Evolutionary conservation across 2,329 filamentous ascomycete genomes (phyloP).

Genomic region (Ophiostoma triangulosporum): DNA sequence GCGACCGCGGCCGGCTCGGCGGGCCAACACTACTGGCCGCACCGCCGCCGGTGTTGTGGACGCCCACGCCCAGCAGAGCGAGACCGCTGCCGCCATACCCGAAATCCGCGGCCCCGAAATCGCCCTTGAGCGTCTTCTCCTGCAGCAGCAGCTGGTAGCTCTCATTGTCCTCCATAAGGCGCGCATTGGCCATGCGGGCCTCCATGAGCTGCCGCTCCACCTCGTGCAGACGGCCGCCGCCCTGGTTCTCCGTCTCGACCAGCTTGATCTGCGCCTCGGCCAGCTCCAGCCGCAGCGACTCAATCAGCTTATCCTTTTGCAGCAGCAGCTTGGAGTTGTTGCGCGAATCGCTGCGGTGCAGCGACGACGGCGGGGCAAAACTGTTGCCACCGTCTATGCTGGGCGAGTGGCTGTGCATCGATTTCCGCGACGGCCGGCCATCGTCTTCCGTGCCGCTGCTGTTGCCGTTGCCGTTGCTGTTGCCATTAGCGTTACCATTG

Average conservation of each 20-base stretch:
- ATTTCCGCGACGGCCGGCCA: constrained; percentile 41
- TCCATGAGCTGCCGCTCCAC: constrained; percentile 86
- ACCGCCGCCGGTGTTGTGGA: not conserved
- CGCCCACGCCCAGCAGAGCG: not conserved
- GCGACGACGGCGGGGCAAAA: constrained; percentile 73
- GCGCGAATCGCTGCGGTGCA: constrained; percentile 77
- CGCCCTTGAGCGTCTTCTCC: constrained; percentile 89
- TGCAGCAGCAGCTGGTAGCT: constrained; percentile 91
- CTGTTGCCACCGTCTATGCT: constrained; percentile 55
- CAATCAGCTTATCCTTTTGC: constrained; percentile 94
- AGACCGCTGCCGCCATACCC: constrained; percentile 42
- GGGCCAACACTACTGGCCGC: not conserved
- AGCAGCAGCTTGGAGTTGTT: constrained; percentile 82
- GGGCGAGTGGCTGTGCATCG: constrained; percentile 40
- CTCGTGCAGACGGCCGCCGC: constrained; percentile 74
- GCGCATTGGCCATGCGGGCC: constrained; percentile 86
- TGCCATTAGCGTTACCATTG: not conserved
- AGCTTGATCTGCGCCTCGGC: constrained; percentile 93
- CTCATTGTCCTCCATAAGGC: constrained; percentile 96
- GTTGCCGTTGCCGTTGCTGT: not conserved
- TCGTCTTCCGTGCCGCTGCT: constrained; percentile 33
- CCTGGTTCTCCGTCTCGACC: constrained; percentile 85
- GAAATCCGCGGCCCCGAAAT: constrained; percentile 74
- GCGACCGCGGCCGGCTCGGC: constrained; percentile 21
- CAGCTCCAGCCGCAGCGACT: constrained; percentile 78